Conservation (phyloP, 164 flowering plant genomes). For the Buxus sempervirens region DNA sequence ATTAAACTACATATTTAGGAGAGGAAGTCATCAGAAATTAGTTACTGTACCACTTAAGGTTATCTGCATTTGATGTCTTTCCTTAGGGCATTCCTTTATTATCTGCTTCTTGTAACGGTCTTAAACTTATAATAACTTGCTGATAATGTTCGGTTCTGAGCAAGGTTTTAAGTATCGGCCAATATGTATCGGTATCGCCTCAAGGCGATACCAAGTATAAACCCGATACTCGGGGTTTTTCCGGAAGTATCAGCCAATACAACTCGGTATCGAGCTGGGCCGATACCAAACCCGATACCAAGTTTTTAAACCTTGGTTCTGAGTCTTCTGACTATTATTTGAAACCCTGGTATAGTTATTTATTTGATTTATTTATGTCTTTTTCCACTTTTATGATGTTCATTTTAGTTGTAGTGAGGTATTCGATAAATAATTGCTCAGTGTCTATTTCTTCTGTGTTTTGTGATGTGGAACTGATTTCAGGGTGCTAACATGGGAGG, state of each 20-base stretch:
- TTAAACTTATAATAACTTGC: not conserved
- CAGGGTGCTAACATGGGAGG: constrained; percentile 84
- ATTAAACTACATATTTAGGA: not conserved
- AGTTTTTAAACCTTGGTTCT: too few relatives aligned
- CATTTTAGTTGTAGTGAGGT: too few relatives aligned
- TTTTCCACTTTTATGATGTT: not conserved
- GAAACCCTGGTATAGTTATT: not conserved
- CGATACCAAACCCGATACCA: too few relatives aligned
- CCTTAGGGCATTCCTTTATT: not conserved
- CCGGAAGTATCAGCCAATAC: too few relatives aligned
- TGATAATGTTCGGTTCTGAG: not conserved
- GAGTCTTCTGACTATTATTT: too few relatives aligned
- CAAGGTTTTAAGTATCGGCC: too few relatives aligned
- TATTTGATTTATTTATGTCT: not conserved
- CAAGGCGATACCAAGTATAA: too few relatives aligned
- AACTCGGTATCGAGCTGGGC: too few relatives aligned
- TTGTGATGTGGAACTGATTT: constrained; percentile 11
- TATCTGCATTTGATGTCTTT: not conserved
- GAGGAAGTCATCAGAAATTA: not conserved
- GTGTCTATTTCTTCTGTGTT: too few relatives aligned
- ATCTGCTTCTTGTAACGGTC: not conserved
- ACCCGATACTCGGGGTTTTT: too few relatives aligned
- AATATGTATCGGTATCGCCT: too few relatives aligned
- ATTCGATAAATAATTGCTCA: too few relatives aligned
- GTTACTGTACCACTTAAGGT: not conserved